Percentiles rank a stretch among this genome's conserved stretches.
These are phyloP conservation scores for Lipomyces mesembrius DNA, from an alignment of 805 yeast genomes.

Conservation along the genomic window DNA sequence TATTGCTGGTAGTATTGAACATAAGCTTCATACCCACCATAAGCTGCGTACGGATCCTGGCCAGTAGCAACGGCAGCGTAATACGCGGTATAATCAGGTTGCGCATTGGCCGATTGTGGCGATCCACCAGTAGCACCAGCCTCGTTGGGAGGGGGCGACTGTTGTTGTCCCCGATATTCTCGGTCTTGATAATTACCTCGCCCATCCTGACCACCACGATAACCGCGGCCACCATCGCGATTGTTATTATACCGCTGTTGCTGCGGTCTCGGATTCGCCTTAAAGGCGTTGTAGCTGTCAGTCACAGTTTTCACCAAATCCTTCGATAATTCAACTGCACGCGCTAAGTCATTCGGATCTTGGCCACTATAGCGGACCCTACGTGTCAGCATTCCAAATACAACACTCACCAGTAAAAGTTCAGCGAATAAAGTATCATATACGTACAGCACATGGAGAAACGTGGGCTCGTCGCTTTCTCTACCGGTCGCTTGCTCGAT, in stretches of 20 bases:
- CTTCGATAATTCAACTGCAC: conserved; percentile 41
- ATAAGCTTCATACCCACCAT: conserved; percentile 41
- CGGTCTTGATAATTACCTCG: conserved; percentile 9
- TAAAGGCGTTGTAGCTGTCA: conserved; percentile 37
- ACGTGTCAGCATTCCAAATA: conserved; percentile 20
- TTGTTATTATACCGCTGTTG: conserved; percentile 17
- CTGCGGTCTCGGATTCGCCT: conserved; percentile 22
- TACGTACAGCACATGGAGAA: conserved; percentile 40
- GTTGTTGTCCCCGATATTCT: conserved; percentile 10
- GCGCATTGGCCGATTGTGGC: conserved; percentile 16
- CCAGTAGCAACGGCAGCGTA: conserved; percentile 38
- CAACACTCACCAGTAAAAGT: conserved; percentile 2
- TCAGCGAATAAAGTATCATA: neutral
- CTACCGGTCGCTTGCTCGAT: conserved; percentile 43
- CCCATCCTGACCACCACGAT: conserved; percentile 8
- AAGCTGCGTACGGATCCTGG: conserved; percentile 40
- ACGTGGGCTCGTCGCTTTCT: conserved; percentile 45
- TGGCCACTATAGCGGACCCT: conserved; percentile 36
- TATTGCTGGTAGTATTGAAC: conserved; percentile 39
- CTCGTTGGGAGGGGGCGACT: conserved; percentile 19
- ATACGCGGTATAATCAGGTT: conserved; percentile 37
- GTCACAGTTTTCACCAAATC: conserved; percentile 42
- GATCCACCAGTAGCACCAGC: conserved; percentile 9
- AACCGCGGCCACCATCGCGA: conserved; percentile 30
- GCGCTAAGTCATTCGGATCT: conserved; percentile 35